Percentiles rank a stretch among this genome's conserved stretches.
Evolutionary conservation across 2,329 filamentous ascomycete species (phyloP).

Genomic region (Eutypella sp.): DNA sequence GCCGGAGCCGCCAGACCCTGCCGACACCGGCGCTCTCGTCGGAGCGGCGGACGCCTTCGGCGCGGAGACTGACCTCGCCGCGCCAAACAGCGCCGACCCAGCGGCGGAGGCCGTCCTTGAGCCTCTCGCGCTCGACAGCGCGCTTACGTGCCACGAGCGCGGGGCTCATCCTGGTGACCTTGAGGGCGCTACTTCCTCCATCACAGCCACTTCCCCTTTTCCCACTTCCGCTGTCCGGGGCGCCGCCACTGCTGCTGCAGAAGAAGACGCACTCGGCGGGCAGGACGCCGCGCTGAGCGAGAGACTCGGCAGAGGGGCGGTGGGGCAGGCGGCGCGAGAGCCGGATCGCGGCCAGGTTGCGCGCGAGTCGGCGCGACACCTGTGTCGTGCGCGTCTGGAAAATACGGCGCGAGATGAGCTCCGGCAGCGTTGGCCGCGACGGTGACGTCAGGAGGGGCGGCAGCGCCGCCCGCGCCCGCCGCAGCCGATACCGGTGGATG

Average conservation of each 20-base stretch:
- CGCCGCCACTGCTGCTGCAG: neutral
- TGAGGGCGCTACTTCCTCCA: no score
- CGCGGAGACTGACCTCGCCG: constrained; percentile 45
- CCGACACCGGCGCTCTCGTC: constrained; percentile 50
- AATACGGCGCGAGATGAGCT: constrained; percentile 60
- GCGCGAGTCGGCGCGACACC: constrained; percentile 57
- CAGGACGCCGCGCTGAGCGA: constrained; percentile 61
- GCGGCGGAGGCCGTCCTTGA: constrained; percentile 61
- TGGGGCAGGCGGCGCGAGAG: constrained; percentile 56
- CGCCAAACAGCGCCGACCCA: constrained; percentile 60
- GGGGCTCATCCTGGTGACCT: no score
- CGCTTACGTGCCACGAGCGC: constrained; percentile 57
- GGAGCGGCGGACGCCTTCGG: constrained; percentile 40
- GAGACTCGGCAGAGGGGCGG: constrained; percentile 53
- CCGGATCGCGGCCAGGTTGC: constrained; percentile 60
- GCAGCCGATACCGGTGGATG: constrained; percentile 58
- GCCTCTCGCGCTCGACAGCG: constrained; percentile 59
- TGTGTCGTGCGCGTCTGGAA: constrained; percentile 63
- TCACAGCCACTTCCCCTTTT: constrained; percentile 13
- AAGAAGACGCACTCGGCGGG: constrained; percentile 54
- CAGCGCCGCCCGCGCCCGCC: constrained; percentile 49
- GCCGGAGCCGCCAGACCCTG: constrained; percentile 55
- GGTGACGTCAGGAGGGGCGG: constrained; percentile 52
- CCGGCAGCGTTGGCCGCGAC: constrained; percentile 52
- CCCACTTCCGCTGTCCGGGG: constrained; percentile 28